A percentile compares a stretch with the other conserved stretches of the same genome.
phyloP scores from a whole-genome alignment of 2,329 filamentous ascomycete genomes.

The Hypoxylon sp. region DNA sequence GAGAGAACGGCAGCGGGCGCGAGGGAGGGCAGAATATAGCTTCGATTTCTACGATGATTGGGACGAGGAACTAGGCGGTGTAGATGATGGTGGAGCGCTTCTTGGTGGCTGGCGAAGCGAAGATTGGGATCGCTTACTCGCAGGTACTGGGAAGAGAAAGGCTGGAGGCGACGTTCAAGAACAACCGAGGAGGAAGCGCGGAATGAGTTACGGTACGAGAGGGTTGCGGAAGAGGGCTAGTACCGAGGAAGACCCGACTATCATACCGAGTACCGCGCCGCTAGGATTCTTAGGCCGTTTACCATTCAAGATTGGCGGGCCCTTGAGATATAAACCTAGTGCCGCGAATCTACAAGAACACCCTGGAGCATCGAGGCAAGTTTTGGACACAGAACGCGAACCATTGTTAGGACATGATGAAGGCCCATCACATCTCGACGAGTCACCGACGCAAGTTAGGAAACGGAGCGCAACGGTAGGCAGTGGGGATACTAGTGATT shows the following conservation, averaged over 20 bases:
- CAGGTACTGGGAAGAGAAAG: slow-evolving; percentile 69
- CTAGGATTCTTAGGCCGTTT: slow-evolving; percentile 87
- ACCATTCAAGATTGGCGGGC: slow-evolving; percentile 87
- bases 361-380: slow-evolving; percentile 68
- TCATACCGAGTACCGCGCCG: slow-evolving; percentile 89
- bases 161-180: slow-evolving; percentile 49
- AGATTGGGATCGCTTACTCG: slow-evolving; percentile 87
- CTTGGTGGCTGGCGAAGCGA: slow-evolving; percentile 82
- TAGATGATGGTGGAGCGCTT: slow-evolving; percentile 66
- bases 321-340: slow-evolving; percentile 88
- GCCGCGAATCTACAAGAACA: slow-evolving; percentile 92
- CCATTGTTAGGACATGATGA: slow-evolving; percentile 71
- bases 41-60: slow-evolving; percentile 99
- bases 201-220: slow-evolving; percentile 91
- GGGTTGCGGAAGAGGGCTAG: slow-evolving; percentile 63
- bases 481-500: slow-evolving; percentile 87
- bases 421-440: slow-evolving; percentile 42
- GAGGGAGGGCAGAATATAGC: slow-evolving; percentile 80
- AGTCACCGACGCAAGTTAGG: slow-evolving; percentile 59
- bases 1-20: slow-evolving; percentile 72
- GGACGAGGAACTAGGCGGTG: slow-evolving; percentile 73
- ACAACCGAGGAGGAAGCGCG: slow-evolving; percentile 70
- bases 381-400: slow-evolving; percentile 70
- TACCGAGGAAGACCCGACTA: slow-evolving; percentile 80
- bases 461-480: slow-evolving; percentile 83